phyloP scores from a whole-genome alignment of 768 basidiomycete genomes.

The Tylopilus intermedius region DNA sequence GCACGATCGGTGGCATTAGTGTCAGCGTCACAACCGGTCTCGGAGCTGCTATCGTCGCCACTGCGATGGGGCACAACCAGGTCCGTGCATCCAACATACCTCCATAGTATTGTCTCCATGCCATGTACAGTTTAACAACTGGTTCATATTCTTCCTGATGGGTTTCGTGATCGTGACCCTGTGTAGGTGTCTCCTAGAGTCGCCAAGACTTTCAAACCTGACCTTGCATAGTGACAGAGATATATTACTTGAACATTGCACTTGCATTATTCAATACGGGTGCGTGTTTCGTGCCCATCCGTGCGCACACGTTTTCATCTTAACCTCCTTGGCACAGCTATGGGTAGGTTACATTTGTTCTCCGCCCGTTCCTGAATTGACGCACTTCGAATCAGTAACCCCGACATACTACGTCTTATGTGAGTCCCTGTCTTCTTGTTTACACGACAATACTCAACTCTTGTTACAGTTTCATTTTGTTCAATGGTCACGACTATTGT shows the following conservation, averaged over 20 bases:
- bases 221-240: slow-evolving; percentile 63
- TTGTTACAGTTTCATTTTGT: slow-evolving; percentile 65
- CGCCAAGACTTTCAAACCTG: neutral
- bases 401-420: slow-evolving; percentile 86
- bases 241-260: slow-evolving; percentile 94
- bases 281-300: slow-evolving; percentile 29
- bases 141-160: slow-evolving; percentile 88
- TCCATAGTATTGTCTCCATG: neutral
- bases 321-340: slow-evolving; percentile 37
- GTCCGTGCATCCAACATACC: slow-evolving; percentile 33
- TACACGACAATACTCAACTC: neutral
- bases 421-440: slow-evolving; percentile 32
- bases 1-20: slow-evolving; percentile 92
- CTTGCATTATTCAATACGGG: slow-evolving; percentile 93
- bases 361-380: slow-evolving; percentile 10
- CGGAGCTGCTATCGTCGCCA: slow-evolving; percentile 84
- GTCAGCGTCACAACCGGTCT: slow-evolving; percentile 94
- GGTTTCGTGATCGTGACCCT: slow-evolving; percentile 81
- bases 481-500: slow-evolving; percentile 82
- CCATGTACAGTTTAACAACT: slow-evolving; percentile 70
- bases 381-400: slow-evolving; percentile 49
- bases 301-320: slow-evolving; percentile 2
- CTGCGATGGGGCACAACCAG: slow-evolving; percentile 72
- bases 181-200: slow-evolving; percentile 39
- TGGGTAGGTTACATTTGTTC: slow-evolving; percentile 46